Evolutionary conservation across 768 basidiomycete genomes (phyloP), one percentile per base, ranked within the genome.

Genomic region (Boletus tylopilopsis): DNA sequence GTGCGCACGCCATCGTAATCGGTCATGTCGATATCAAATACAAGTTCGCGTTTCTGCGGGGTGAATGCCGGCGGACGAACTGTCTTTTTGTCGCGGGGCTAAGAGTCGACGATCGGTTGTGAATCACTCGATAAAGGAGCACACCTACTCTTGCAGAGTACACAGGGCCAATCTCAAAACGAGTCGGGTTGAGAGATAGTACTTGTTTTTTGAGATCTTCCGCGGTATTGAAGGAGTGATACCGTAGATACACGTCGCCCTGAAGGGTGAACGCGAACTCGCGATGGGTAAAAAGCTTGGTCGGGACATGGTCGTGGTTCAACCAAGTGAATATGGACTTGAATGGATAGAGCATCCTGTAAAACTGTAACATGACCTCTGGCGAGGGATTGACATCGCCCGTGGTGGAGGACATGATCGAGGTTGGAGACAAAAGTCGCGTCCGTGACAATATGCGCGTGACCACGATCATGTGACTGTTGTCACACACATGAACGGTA

Each of bases 11-110:
- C 76, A 66, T 99, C 95, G 71, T 98, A 99, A 71, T 99, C 96
- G 15, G 96, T 95, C 96, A 99, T 97, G 70, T 99, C 96, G 65
- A 99, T 97, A 81, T 99, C 96, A 66, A 99, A 96, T 1, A 98
- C 95, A 36, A 99, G 85, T 66, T 98, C 96, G 50, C 96, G 86
- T 55, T 82, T 79, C 29, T 80, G 66, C 0, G 96, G 93, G 37
- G 77, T 74, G 57, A 97, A 84, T 1, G 76, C 76, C 2, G 72
- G 69, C n/a, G 84, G 73, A 11, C 82, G 81, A 15, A 91, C 75
- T 0, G 89, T 85, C 62, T 94, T 94, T 64, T 81, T 87, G 73
- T 97, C 95, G 61, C 82, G 77, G 3, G 95, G 95, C 92, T 96
- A 44, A 4, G 49, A 27, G 23, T 33, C 19, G 21, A 29, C 33